phyloP scores from a whole-genome alignment of 148 eudicot species.

The Rhododendron williamsianum region DNA sequence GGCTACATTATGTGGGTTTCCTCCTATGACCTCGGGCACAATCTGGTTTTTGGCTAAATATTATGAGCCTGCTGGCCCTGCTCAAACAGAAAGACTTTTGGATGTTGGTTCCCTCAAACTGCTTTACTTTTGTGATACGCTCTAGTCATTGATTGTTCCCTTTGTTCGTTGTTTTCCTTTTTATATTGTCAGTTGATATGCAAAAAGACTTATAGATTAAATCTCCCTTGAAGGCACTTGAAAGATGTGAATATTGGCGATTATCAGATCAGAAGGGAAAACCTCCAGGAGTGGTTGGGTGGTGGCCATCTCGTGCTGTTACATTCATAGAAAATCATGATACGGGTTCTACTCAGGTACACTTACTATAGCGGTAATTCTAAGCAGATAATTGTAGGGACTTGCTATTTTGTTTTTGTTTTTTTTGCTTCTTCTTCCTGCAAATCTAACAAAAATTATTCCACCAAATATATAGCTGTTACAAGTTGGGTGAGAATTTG shows the following conservation, averaged over 20 bases:
- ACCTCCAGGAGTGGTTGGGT: constrained; percentile 99
- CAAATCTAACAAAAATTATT: not conserved
- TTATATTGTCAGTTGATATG: constrained; percentile 1
- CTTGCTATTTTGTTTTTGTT: not conserved
- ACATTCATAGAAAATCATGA: constrained; percentile 99
- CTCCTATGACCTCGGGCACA: not conserved
- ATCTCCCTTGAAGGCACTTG: constrained; percentile 50
- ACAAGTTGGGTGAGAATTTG: not conserved
- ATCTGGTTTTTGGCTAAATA: not conserved
- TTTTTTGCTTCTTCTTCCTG: not conserved
- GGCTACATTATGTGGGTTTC: not conserved
- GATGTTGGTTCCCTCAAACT: not conserved
- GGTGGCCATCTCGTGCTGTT: constrained; percentile 99
- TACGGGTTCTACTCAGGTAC: constrained; percentile 99
- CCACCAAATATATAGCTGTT: not conserved
- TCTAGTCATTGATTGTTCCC: not conserved
- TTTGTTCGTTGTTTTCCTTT: not conserved
- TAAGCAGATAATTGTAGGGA: not conserved
- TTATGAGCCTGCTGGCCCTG: not conserved
- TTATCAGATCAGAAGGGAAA: constrained; percentile 80
- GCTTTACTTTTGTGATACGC: not conserved
- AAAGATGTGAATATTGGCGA: constrained; percentile 95
- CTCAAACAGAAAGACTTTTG: not conserved
- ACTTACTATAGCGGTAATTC: not conserved
- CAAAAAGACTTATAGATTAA: not conserved